Conservation (phyloP, 2,329 filamentous ascomycete genomes). For the Cyphellophora europaea region DNA sequence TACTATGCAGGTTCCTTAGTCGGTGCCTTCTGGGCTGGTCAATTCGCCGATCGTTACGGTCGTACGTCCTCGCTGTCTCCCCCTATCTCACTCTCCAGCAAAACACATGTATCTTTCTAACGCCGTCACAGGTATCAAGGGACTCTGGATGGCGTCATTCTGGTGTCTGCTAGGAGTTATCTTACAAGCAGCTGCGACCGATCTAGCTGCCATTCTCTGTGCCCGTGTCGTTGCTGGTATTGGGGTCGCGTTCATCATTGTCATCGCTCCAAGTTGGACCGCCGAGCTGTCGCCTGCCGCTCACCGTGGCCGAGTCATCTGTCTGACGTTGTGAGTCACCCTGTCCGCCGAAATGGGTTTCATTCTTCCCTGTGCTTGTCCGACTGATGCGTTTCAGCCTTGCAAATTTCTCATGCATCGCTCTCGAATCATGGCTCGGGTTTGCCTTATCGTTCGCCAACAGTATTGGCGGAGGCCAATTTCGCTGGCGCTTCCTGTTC, state of each 20-base stretch:
- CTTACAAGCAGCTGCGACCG: slow-evolving; percentile 17
- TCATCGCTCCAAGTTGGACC: slow-evolving; percentile 17
- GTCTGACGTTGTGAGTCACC: slow-evolving; percentile 15
- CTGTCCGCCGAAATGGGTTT: no score
- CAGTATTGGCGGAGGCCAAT: slow-evolving; percentile 5
- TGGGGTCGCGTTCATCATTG: slow-evolving; percentile 19
- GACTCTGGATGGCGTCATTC: slow-evolving; percentile 17
- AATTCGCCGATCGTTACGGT: slow-evolving; percentile 16
- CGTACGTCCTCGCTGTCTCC: not conserved
- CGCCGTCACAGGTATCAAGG: slow-evolving; percentile 13
- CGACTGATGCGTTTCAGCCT: slow-evolving; percentile 1
- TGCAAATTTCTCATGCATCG: slow-evolving; percentile 23
- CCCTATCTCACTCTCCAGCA: no score
- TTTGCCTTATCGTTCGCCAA: slow-evolving; percentile 16
- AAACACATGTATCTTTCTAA: not conserved
- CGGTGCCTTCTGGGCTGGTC: slow-evolving; percentile 16
- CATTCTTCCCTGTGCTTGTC: no score
- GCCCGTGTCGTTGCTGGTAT: slow-evolving; percentile 19
- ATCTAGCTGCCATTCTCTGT: slow-evolving; percentile 17
- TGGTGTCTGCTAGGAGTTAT: slow-evolving; percentile 19
- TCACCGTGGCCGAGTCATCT: slow-evolving; percentile 16
- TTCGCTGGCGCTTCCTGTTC: slow-evolving; percentile 21
- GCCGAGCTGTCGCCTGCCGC: slow-evolving; percentile 17
- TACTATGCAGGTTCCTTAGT: slow-evolving; percentile 12
- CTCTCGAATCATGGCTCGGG: slow-evolving; percentile 21